Evolutionary conservation across 192 early-diverging fungal species (phyloP), one percentile per base, ranked within the genome.

Genomic region (Obelidium mucronatum): DNA sequence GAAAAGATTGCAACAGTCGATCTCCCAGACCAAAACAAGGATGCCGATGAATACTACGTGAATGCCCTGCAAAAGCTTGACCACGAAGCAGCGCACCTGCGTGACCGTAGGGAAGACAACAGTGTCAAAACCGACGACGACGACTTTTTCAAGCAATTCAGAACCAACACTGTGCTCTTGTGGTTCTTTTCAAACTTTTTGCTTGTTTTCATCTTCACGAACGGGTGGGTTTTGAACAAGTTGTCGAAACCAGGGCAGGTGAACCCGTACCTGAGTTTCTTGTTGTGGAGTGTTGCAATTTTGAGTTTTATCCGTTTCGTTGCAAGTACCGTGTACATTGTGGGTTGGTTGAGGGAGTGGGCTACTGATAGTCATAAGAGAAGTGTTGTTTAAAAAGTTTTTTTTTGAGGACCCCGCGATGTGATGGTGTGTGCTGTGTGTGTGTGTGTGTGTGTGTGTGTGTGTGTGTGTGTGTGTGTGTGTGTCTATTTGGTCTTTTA

Each of bases 1-100:
- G 79, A 84, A 19, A 84, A 85, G 28, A 84, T 90, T 24, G 92
- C 90, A 0, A 88, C 91, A 44, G 84, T 95, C n/a, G 81, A 89
- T 24, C 81, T 96, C 3, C 92, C 95, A 1, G 79, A 83, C 19
- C 90, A 88, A 30, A 81, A 89, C 52, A 87, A 91, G 11, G 94
- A 96, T 78, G 79, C 91, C 24, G 90, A 94, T 81, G 87, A 84
- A 6, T 82, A 85, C 13, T 98, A 95, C 78, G 90, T 93, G 6
- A 80, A 87, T 34, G 66, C 37, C 1, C 33, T 76, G 40, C 19
- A 37, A 35, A 58, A 64, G 51, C 70, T 87, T 89, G 52, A 82
- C 96, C 72, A 81, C 80, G 74, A 68, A 80, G 48, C 80, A 30
- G 73, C 60, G 6, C 76, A 53, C 53, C 34, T 75, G 13, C 53